Evolutionary conservation across 768 basidiomycete genomes (phyloP).

Genomic region (Agaricus sinodeliciosus): DNA sequence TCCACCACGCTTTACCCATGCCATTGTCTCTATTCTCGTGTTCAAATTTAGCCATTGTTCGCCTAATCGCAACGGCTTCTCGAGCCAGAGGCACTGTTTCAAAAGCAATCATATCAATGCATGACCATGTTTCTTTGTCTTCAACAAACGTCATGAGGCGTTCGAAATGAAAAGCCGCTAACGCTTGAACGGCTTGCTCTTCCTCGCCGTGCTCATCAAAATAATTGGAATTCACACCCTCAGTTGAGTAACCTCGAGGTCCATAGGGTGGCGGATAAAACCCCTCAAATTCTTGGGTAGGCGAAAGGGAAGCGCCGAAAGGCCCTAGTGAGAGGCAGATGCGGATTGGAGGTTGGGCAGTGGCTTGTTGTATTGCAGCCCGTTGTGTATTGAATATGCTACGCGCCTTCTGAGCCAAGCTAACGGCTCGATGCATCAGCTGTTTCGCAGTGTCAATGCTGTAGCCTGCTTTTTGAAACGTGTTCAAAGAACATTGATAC

Average conservation of each 20-base stretch:
- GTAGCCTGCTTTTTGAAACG: constrained; percentile 49
- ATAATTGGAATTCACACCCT: constrained; percentile 32
- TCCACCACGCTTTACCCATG: constrained; percentile 67
- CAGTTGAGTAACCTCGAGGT: constrained; percentile 36
- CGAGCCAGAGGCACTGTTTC: constrained; percentile 69
- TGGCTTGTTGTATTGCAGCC: constrained; percentile 16
- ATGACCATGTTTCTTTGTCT: constrained; percentile 43
- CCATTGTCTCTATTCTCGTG: constrained; percentile 13
- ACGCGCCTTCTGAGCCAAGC: constrained; percentile 42
- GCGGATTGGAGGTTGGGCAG: constrained; percentile 21
- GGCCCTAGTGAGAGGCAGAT: constrained; percentile 72
- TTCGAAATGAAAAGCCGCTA: constrained; percentile 57
- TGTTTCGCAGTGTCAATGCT: constrained; percentile 30
- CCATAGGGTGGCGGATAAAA: constrained; percentile 74
- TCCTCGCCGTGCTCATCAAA: constrained; percentile 30
- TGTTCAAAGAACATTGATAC: constrained; percentile 58
- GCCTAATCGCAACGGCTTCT: constrained; percentile 60
- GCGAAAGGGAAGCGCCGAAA: constrained; percentile 59
- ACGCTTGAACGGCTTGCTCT: constrained; percentile 37
- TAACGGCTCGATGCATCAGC: constrained; percentile 48
- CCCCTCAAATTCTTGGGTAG: constrained; percentile 70
- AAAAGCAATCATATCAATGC: constrained; percentile 62
- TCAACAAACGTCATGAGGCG: constrained; percentile 49
- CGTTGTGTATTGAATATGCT: constrained; percentile 12
- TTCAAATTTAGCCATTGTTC: constrained; percentile 42